Percentiles rank a stretch among this genome's conserved stretches.
Evolutionary conservation across 495 filamentous ascomycete genomes (phyloP).

Genomic region (Letharia lupina): DNA sequence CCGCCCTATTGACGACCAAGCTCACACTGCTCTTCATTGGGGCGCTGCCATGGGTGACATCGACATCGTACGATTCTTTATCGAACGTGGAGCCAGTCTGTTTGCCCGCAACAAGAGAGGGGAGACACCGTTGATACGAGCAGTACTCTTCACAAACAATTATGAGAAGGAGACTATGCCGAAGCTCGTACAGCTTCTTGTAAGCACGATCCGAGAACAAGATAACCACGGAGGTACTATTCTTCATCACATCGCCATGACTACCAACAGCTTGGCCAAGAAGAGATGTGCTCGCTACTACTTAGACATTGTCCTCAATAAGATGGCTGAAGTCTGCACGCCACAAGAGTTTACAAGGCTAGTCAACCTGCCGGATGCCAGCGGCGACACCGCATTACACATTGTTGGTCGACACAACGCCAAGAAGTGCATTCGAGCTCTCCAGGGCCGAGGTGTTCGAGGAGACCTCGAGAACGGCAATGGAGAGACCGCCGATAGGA

Average conservation of each 20-base stretch:
- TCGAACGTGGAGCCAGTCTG: slow-evolving; percentile 62
- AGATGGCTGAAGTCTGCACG: slow-evolving; percentile 58
- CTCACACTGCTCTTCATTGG: slow-evolving; percentile 90
- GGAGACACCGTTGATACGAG: slow-evolving; percentile 91
- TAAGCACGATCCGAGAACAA: slow-evolving; percentile 61
- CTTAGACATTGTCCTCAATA: slow-evolving; percentile 81
- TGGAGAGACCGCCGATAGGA: slow-evolving; percentile 67
- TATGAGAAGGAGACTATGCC: slow-evolving; percentile 84
- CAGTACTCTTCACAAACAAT: slow-evolving; percentile 91
- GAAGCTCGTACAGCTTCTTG: slow-evolving; percentile 65
- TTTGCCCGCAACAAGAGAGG: slow-evolving; percentile 64
- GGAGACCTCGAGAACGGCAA: slow-evolving; percentile 72
- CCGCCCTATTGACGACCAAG: slow-evolving; percentile 78
- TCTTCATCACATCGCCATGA: slow-evolving; percentile 85
- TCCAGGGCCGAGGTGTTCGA: slow-evolving; percentile 62
- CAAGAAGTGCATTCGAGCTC: slow-evolving; percentile 61
- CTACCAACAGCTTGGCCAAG: slow-evolving; percentile 69
- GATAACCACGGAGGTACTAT: slow-evolving; percentile 76
- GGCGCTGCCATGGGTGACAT: slow-evolving; percentile 96
- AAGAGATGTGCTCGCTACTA: slow-evolving; percentile 84
- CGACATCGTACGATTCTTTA: slow-evolving; percentile 76
- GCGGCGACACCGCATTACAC: slow-evolving; percentile 82
- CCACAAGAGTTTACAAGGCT: slow-evolving; percentile 59
- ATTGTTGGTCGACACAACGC: slow-evolving; percentile 70
- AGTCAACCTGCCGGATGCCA: slow-evolving; percentile 65